These are phyloP conservation scores for Mitragyna speciosa DNA, from an alignment of 257 asterid genomes.

Conservation along the genomic window DNA sequence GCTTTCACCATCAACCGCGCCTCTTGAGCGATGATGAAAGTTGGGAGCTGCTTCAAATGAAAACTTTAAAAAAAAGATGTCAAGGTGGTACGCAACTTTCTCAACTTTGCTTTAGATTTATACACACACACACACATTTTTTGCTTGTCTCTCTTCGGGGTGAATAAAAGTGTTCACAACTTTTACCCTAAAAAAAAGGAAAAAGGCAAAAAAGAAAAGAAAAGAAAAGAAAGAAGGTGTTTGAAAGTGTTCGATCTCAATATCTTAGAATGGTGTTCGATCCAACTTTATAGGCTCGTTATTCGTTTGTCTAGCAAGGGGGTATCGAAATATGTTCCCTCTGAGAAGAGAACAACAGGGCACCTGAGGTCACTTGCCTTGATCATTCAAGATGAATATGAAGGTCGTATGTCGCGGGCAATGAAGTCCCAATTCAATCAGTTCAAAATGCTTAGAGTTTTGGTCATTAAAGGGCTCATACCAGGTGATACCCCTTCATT, in stretches of 20 bases:
- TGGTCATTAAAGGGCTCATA: neutral
- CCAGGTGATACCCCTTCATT: neutral
- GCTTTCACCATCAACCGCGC: slow-evolving; percentile 28
- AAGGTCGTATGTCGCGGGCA: no score
- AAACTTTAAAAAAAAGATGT: neutral
- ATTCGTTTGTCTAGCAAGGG: neutral
- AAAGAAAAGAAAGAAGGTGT: no score
- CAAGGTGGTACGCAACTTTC: neutral
- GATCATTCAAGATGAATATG: no score
- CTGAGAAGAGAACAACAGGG: neutral
- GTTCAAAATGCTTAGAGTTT: neutral
- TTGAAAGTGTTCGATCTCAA: no score
- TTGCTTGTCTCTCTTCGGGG: no score
- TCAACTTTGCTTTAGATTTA: neutral
- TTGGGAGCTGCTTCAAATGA: neutral
- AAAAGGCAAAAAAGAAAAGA: no score
- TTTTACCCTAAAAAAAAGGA: no score
- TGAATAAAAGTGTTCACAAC: no score
- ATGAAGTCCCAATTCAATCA: neutral
- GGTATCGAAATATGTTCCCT: neutral
- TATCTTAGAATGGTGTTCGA: no score
- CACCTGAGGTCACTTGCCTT: neutral
- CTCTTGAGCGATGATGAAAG: slow-evolving; percentile 20
- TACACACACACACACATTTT: no score
- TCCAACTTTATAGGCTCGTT: neutral